These are phyloP conservation scores for Fusarium continuum DNA, from an alignment of 2,329 filamentous ascomycete genomes.

Conservation along the genomic window DNA sequence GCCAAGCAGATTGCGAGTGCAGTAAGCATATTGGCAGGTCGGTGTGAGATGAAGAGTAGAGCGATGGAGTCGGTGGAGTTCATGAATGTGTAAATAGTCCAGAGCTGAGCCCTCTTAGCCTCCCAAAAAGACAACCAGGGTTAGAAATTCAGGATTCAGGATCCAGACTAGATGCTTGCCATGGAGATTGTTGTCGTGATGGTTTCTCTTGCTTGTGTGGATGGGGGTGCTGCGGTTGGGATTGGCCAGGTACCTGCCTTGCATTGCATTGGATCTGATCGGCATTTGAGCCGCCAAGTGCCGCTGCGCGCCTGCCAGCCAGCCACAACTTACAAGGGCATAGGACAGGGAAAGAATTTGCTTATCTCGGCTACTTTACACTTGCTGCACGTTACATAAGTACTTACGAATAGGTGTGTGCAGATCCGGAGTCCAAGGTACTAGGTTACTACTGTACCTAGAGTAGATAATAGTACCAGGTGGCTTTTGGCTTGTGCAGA, in stretches of 20 bases:
- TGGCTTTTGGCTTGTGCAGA: background rate
- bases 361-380: background rate
- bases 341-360: background rate
- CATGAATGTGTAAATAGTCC: background rate
- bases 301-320: constrained; percentile 11
- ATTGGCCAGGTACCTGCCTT: constrained; percentile 27
- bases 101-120: constrained; percentile 5
- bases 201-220: constrained; percentile 1
- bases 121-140: constrained; percentile 4
- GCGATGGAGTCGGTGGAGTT: constrained; percentile 23
- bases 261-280: constrained; percentile 25
- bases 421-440: background rate
- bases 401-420: background rate
- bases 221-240: constrained; percentile 16
- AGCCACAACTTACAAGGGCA: constrained; percentile 1
- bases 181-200: constrained; percentile 11
- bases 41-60: constrained; percentile 7
- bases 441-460: too few relatives aligned
- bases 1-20: constrained; percentile 2
- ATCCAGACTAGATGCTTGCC: constrained; percentile 11
- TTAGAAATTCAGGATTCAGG: constrained; percentile 1
- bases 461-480: too few relatives aligned
- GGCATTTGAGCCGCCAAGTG: constrained; percentile 33
- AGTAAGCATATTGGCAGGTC: constrained; percentile 6
- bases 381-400: background rate